Evolutionary conservation across 768 basidiomycete species (phyloP).

Genomic region (Lactarius psammicola): DNA sequence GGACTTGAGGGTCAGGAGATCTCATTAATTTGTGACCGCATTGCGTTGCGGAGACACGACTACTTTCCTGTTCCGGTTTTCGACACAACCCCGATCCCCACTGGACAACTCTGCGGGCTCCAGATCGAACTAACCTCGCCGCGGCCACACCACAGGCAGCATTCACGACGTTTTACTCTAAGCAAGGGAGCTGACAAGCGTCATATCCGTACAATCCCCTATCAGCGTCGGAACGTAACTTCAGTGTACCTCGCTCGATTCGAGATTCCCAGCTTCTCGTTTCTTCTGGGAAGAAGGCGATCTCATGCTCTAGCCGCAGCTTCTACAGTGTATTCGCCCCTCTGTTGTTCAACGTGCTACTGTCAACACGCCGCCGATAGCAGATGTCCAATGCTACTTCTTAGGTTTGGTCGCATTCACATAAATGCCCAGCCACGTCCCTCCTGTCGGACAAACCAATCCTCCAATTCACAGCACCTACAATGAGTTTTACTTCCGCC

Average conservation of each 20-base stretch:
- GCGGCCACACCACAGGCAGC: not conserved
- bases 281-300: not conserved
- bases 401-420: too few species aligned
- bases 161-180: not conserved
- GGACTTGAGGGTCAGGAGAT: not conserved
- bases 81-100: not conserved
- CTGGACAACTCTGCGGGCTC: not conserved
- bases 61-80: not conserved
- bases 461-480: not conserved
- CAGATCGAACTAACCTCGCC: constrained; percentile 5
- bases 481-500: constrained; percentile 2
- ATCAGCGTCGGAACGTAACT: not conserved
- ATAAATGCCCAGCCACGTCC: not conserved
- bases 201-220: not conserved
- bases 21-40: not conserved
- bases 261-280: not conserved
- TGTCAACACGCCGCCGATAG: not conserved
- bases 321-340: not conserved
- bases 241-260: not conserved
- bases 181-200: not conserved
- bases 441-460: not conserved
- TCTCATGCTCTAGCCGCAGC: constrained; percentile 1
- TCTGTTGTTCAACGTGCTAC: not conserved
- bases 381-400: not conserved
- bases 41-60: not conserved